phyloP scores from a whole-genome alignment of 2,329 filamentous ascomycete genomes.

The Epichloe baconii region DNA sequence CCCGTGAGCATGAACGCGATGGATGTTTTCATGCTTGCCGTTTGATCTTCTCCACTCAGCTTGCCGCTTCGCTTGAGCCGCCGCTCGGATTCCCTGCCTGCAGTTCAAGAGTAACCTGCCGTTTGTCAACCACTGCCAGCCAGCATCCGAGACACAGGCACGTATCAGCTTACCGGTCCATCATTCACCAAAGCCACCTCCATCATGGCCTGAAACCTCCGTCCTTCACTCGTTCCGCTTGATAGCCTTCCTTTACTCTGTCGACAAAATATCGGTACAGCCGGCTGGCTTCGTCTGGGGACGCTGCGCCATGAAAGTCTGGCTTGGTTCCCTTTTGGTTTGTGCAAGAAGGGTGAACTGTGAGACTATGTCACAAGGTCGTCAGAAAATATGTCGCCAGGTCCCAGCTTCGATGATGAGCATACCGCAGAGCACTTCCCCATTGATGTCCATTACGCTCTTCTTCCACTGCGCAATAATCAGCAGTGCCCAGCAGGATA shows the following conservation, averaged over 20 bases:
- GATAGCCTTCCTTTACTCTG: conserved; percentile 61
- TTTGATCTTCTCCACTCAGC: not conserved
- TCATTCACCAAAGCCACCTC: conserved; percentile 89
- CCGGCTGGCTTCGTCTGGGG: conserved; percentile 61
- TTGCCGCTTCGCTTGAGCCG: not conserved
- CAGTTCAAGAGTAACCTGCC: conserved; percentile 13
- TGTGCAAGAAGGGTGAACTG: conserved; percentile 90
- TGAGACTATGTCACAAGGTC: conserved; percentile 50
- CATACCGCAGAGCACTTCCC: conserved; percentile 86
- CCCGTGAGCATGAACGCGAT: too few relatives aligned
- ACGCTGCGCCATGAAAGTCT: conserved; percentile 81
- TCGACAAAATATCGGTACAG: conserved; percentile 77
- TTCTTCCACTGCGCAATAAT: conserved; percentile 63
- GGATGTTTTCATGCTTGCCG: not conserved
- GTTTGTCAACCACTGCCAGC: conserved; percentile 1
- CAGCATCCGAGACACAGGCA: not conserved
- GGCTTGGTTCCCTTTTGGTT: conserved; percentile 96
- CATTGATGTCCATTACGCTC: conserved; percentile 74
- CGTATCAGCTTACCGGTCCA: conserved; percentile 41
- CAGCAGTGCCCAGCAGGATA: not conserved
- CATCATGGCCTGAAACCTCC: conserved; percentile 99
- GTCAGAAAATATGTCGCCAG: not conserved
- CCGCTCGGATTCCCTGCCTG: conserved; percentile 5
- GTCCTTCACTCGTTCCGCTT: conserved; percentile 67
- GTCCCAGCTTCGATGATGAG: not conserved